Evolutionary conservation across 2,329 filamentous ascomycete species (phyloP), one percentile per base, ranked within the genome.

Genomic region (Xylaria hypoxylon): DNA sequence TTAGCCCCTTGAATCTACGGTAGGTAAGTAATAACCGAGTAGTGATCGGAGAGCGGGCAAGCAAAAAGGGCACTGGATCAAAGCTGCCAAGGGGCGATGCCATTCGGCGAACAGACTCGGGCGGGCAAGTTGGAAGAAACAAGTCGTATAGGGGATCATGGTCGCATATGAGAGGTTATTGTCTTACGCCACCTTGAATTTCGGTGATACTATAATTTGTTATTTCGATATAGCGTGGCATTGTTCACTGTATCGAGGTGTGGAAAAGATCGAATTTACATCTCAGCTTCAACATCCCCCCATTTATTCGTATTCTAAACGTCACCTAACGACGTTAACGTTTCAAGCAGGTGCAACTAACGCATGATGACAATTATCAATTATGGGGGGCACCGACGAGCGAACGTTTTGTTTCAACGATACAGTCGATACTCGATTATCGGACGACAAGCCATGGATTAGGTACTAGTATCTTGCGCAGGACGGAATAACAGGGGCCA

Each of bases 291-390:
- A n/a, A n/a, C n/a, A n/a, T 31, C 26, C 44, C 56, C 42, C 59
- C 62, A 62, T 48, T 45, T 52, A 40, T 62, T 64, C 67, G 56
- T 67, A 64, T 67, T 61, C 7, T 50, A 45, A 28, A 24, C 11
- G 47, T 15, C 17, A 22, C 7, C 42, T 15, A 26, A 19, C 31
- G n/a, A 57, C 22, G 26, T 59, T 28, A 6, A 48, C 35, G 58
- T 67, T 69, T 69, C 58, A 64, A 65, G 62, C 59, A 58, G 40
- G 51, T 45, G 35, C 31, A 51, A 40, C 24, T 24, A 44, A 44
- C 52, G n/a, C 24, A 17, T 48, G n/a, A 51, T 40, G 28, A 45
- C 26, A 26, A 42, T 26, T 44, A 59, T 44, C n/a, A n/a, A n/a
- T n/a, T n/a, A n/a, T n/a, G n/a, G 45, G 64, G 28, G 52, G 52